These are phyloP conservation scores for Musa acuminata DNA, from an alignment of 176 grass and related monocot species.

Conservation along the genomic window DNA sequence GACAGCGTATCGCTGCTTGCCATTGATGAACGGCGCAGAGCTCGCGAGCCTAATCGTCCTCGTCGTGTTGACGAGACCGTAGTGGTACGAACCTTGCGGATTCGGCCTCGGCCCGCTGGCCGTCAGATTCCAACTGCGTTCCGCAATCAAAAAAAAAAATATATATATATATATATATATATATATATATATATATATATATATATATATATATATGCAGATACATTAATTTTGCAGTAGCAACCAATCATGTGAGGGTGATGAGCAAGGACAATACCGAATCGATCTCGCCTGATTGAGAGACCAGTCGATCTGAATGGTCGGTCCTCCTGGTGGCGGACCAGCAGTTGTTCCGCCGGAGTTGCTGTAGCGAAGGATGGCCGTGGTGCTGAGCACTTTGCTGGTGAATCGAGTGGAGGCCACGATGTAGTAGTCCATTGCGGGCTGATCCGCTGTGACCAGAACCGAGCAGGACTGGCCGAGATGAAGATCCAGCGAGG, in stretches of 20 bases:
- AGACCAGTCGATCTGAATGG: constrained; percentile 59
- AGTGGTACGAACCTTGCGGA: constrained; percentile 94
- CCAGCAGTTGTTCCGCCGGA: constrained; percentile 26
- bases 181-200: no score
- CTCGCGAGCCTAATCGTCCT: constrained; percentile 69
- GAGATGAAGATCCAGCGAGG: constrained; percentile 67
- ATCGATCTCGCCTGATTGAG: constrained; percentile 83
- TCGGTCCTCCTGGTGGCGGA: constrained; percentile 43
- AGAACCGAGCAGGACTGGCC: constrained; percentile 89
- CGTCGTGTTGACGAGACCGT: constrained; percentile 43
- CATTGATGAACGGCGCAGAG: constrained; percentile 55
- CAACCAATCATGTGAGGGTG: background rate
- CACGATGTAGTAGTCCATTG: constrained; percentile 60
- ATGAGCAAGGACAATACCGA: constrained; percentile 28
- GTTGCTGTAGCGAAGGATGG: constrained; percentile 72
- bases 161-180: no score
- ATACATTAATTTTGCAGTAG: no score
- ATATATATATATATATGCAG: no score
- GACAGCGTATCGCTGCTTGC: constrained; percentile 80
- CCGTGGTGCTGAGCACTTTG: constrained; percentile 41
- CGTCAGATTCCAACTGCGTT: constrained; percentile 73
- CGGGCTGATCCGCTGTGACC: constrained; percentile 55
- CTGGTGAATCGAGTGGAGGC: constrained; percentile 68
- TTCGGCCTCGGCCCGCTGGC: constrained; percentile 85
- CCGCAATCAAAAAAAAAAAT: no score